Conservation (phyloP, 129 eudicot species). For the Oenanthe sinensis region DNA sequence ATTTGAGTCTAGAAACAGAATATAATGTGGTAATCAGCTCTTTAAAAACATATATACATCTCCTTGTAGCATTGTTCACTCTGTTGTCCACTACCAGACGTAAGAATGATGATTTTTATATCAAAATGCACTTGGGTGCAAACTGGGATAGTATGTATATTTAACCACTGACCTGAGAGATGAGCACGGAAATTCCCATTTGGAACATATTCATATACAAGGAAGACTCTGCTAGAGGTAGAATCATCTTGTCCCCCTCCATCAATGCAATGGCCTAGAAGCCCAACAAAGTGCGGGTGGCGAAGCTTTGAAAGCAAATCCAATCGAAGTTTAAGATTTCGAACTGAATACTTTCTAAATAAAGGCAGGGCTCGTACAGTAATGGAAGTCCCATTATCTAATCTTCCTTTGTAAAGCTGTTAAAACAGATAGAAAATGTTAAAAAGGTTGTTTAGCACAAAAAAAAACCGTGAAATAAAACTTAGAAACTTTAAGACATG, state of each 20-base stretch:
- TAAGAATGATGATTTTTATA: background rate
- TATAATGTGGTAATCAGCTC: background rate
- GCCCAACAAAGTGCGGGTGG: constrained; percentile 71
- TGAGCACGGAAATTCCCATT: constrained; percentile 66
- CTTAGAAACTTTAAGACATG: background rate
- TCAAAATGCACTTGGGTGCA: constrained; percentile 1
- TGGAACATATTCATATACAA: constrained; percentile 65
- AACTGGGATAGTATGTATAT: background rate
- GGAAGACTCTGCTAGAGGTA: constrained; percentile 51
- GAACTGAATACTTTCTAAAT: constrained; percentile 45
- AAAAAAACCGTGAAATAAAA: background rate
- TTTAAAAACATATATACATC: background rate
- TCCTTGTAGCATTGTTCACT: background rate
- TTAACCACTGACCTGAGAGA: constrained; percentile 55
- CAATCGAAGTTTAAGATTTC: constrained; percentile 64
- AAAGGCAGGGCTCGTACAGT: constrained; percentile 53
- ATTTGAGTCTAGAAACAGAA: background rate
- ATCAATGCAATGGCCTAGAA: constrained; percentile 78
- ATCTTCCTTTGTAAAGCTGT: constrained; percentile 79
- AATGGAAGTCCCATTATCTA: constrained; percentile 55
- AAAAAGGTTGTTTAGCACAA: background rate
- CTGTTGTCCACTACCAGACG: background rate
- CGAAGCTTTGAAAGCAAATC: constrained; percentile 80
- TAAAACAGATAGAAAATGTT: constrained; percentile 2
- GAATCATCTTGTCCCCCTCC: constrained; percentile 52